Evolutionary conservation across 2,329 filamentous ascomycete species (phyloP).

Genomic region (Neofusicoccum parvum): DNA sequence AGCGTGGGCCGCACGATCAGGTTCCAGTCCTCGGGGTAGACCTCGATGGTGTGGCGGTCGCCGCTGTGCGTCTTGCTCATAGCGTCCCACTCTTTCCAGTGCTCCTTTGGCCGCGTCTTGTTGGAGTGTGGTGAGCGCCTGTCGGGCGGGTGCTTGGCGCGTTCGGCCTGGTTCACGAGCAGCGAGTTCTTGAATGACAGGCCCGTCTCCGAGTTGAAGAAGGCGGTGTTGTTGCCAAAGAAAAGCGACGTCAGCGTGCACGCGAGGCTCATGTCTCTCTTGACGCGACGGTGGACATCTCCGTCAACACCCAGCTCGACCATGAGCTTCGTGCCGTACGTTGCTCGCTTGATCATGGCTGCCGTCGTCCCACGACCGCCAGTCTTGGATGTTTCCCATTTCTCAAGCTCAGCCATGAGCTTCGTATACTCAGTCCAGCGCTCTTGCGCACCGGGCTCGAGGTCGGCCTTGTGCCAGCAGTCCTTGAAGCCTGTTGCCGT

Average conservation of each 20-base stretch:
- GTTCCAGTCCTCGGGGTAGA: slow-evolving; percentile 45
- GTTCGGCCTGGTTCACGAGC: slow-evolving; percentile 45
- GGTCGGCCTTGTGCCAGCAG: slow-evolving; percentile 48
- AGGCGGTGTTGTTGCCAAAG: slow-evolving; percentile 37
- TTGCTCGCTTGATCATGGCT: background rate
- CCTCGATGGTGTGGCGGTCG: slow-evolving; percentile 23
- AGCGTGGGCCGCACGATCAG: slow-evolving; percentile 45
- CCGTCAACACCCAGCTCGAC: slow-evolving; percentile 29
- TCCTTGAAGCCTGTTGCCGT: slow-evolving; percentile 42
- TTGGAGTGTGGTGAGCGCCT: slow-evolving; percentile 43
- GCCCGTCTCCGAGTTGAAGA: slow-evolving; percentile 41
- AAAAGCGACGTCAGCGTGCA: slow-evolving; percentile 43
- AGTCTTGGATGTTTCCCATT: background rate
- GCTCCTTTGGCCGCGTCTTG: slow-evolving; percentile 38
- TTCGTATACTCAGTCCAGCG: slow-evolving; percentile 38
- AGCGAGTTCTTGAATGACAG: slow-evolving; percentile 38
- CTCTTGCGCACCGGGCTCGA: slow-evolving; percentile 43
- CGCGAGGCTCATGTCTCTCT: slow-evolving; percentile 28
- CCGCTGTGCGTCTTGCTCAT: background rate
- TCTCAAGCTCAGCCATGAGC: background rate
- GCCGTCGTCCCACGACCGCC: background rate
- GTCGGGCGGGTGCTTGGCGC: slow-evolving; percentile 43
- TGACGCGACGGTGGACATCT: slow-evolving; percentile 40
- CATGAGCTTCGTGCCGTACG: slow-evolving; percentile 25
- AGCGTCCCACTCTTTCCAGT: slow-evolving; percentile 43